A percentile compares a stretch with the other conserved stretches of the same genome.
phyloP scores from a whole-genome alignment of 768 basidiomycete species.

The Boletus sp. region DNA sequence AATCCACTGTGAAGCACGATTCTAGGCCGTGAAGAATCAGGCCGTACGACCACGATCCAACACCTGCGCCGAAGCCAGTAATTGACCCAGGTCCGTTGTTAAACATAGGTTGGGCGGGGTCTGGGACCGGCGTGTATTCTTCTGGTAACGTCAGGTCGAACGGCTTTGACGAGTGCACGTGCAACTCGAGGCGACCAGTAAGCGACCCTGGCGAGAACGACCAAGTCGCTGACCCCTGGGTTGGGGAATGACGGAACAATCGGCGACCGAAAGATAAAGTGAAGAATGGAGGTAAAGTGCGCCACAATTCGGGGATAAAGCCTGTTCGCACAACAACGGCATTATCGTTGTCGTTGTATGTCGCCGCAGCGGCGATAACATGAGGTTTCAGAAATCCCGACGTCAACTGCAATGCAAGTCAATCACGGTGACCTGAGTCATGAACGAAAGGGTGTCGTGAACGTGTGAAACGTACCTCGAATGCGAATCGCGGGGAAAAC shows the following conservation, averaged over 20 bases:
- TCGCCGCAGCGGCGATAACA: constrained; percentile 40
- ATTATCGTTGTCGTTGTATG: constrained; percentile 51
- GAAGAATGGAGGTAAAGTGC: constrained; percentile 37
- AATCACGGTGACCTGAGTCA: constrained; percentile 11
- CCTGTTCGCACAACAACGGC: constrained; percentile 39
- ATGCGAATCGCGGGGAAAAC: constrained; percentile 60
- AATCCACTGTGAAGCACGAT: constrained; percentile 51
- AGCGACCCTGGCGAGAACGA: constrained; percentile 23
- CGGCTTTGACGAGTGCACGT: constrained; percentile 42
- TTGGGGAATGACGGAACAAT: constrained; percentile 48
- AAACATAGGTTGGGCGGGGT: constrained; percentile 21
- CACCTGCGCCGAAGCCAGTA: constrained; percentile 48
- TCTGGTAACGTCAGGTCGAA: constrained; percentile 34
- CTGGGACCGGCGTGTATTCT: constrained; percentile 23
- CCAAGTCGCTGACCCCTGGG: constrained; percentile 44
- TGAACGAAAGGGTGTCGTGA: constrained; percentile 9
- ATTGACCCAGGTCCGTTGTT: constrained; percentile 43
- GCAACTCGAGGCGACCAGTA: constrained; percentile 36
- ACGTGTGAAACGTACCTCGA: constrained; percentile 39
- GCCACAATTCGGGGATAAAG: constrained; percentile 35
- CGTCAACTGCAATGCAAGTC: constrained; percentile 35
- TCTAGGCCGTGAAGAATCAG: constrained; percentile 45
- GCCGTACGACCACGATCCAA: constrained; percentile 49
- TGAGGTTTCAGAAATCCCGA: constrained; percentile 42
- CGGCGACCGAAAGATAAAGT: constrained; percentile 48